Percentiles rank a stretch among this genome's conserved stretches.
Evolutionary conservation across 805 yeast species (phyloP).

Genomic region (Nakazawaea wyomingensis): DNA sequence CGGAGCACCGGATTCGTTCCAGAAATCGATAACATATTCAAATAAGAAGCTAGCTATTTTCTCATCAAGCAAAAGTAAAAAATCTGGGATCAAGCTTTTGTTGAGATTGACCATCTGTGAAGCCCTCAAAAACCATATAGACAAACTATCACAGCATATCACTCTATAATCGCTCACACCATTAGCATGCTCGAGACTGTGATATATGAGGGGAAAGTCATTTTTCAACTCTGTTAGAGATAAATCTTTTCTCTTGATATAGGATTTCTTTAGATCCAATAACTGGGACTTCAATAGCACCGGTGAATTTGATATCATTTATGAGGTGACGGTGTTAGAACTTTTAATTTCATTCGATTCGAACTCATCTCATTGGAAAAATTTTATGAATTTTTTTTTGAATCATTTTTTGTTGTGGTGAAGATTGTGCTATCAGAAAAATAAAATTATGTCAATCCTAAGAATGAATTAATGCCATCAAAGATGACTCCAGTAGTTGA

Average conservation of each 20-base stretch:
- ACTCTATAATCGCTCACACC: slow-evolving; percentile 36
- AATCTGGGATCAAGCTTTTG: neutral
- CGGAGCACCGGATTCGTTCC: slow-evolving; percentile 69
- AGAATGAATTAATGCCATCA: no score
- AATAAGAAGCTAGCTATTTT: slow-evolving; percentile 31
- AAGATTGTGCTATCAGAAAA: no score
- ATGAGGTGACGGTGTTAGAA: neutral
- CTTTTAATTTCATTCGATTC: no score
- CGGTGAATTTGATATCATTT: neutral
- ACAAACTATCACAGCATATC: slow-evolving; percentile 50
- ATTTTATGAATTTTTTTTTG: neutral
- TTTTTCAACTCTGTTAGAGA: slow-evolving; percentile 9
- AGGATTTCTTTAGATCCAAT: slow-evolving; percentile 14
- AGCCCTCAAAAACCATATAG: slow-evolving; percentile 61
- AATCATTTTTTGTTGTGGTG: neutral
- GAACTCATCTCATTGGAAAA: slow-evolving; percentile 4
- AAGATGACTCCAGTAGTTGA: no score
- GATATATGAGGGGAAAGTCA: slow-evolving; percentile 25
- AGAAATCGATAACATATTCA: slow-evolving; percentile 56
- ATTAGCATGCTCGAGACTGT: slow-evolving; percentile 25
- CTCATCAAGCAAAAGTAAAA: slow-evolving; percentile 12
- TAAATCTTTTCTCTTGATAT: slow-evolving; percentile 16
- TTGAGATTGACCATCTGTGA: slow-evolving; percentile 28
- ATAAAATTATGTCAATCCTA: no score
- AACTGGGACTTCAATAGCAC: slow-evolving; percentile 12